Conservation (phyloP, 2,329 filamentous ascomycete genomes). For the Blastomyces parvus region DNA sequence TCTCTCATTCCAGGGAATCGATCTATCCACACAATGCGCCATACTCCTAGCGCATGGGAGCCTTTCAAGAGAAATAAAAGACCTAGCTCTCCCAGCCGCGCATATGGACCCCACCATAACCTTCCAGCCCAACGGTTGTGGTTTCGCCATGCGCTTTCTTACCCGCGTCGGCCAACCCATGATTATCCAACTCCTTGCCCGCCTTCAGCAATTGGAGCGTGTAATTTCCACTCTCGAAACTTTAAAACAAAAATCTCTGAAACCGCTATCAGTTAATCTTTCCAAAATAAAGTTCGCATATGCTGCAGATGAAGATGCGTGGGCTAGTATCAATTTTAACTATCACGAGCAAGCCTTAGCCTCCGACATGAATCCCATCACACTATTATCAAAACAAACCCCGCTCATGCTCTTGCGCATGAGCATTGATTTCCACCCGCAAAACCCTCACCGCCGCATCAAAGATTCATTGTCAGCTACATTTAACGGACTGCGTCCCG, state of each 20-base stretch:
- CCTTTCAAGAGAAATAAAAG: conserved; percentile 22
- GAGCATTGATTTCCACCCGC: conserved; percentile 27
- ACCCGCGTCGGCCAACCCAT: conserved; percentile 29
- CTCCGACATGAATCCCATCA: conserved; percentile 16
- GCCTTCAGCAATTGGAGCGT: conserved; percentile 32
- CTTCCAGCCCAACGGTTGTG: conserved; percentile 26
- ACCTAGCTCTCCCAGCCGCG: conserved; percentile 21
- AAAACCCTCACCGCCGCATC: conserved; percentile 34
- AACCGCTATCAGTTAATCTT: conserved; percentile 26
- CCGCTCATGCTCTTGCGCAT: conserved; percentile 16
- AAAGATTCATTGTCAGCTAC: conserved; percentile 30
- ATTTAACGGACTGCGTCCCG: conserved; percentile 24
- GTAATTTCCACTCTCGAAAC: conserved; percentile 28
- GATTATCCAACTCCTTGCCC: conserved; percentile 28
- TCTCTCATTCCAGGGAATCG: conserved; percentile 32
- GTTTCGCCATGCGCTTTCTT: conserved; percentile 33
- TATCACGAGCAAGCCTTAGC: conserved; percentile 18
- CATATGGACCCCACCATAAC: conserved; percentile 25
- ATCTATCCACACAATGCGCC: conserved; percentile 24
- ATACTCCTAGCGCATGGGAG: conserved; percentile 31
- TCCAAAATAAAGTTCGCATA: conserved; percentile 30
- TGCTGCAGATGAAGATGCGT: conserved; percentile 22
- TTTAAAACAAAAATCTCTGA: conserved; percentile 27
- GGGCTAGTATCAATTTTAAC: conserved; percentile 26
- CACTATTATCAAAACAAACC: conserved; percentile 4